Evolutionary conservation across 208 protist genomes (phyloP), one percentile per base, ranked within the genome.

Genomic region (Acanthamoeba pearcei): DNA sequence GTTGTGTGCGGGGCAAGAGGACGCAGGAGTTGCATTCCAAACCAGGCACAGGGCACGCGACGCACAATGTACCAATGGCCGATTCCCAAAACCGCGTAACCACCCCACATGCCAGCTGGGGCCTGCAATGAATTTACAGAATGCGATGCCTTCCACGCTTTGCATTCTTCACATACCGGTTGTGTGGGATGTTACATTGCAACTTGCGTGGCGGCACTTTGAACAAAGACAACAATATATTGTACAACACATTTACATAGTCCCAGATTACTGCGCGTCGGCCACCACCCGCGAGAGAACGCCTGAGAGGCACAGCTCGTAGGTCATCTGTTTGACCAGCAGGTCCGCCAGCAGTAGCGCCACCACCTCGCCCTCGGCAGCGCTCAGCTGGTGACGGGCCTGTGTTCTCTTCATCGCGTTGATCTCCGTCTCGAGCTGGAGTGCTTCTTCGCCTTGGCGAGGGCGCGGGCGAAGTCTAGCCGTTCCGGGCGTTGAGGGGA

Each of bases 241-340:
- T 42, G 1, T 42, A 42, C 38, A 42, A 42, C 38, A 42, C 3
- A 62, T 62, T 13, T 68, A n/a, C 62, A 68, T 68, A 68, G 1
- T 2, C 24, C 62, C 1, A 19, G 62, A 68, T 35, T 35, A 72
- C 64, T 72, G 64, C 9, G 64, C 64, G 8, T 72, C 64, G n/a
- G 64, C 64, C 12, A 72, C 35, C 2, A 72, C n/a, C 3, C 22
- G 72, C 12, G 78, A 27, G 27, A 88, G 78, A 22, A 6, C 5
- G 17, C 78, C 78, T 0, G 78, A 24, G 49, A 88, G 78, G 51
- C 78, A 88, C 27, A 88, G 78, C 51, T 88, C 78, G 78, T 88
- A 88, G 29, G n/a, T 13, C 78, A 88, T 64, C 78, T 88, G 78
- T 49, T 88, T 88, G 19, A 88, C 78, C 19, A 88, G 13, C 24